A percentile compares a stretch with the other conserved stretches of the same genome.
Evolutionary conservation across 192 early-diverging fungal species (phyloP).

Genomic region (Haplosporangium gracile): DNA sequence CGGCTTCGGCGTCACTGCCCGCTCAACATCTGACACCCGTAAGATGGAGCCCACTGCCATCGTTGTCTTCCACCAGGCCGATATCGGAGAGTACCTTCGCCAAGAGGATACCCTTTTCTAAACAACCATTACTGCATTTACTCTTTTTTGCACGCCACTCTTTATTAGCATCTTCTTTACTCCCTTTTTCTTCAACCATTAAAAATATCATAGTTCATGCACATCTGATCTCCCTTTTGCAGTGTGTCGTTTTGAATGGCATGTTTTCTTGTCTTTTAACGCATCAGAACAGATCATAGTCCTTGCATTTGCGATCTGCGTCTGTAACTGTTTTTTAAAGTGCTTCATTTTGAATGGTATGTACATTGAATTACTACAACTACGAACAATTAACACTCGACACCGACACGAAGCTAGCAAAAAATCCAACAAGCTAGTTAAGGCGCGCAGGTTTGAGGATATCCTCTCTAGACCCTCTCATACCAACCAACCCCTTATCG

Average conservation of each 20-base stretch:
- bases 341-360: not conserved
- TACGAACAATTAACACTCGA: not conserved
- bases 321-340: no score
- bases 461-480: conserved; percentile 7
- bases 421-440: not conserved
- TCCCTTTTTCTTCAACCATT: not conserved
- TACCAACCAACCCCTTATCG: not conserved
- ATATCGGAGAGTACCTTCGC: conserved; percentile 97
- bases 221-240: not conserved
- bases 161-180: not conserved
- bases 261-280: not conserved
- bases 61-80: conserved; percentile 96
- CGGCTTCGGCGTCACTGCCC: conserved; percentile 97
- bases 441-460: conserved; percentile 24
- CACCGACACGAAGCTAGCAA: not conserved
- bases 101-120: conserved; percentile 83
- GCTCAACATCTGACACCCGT: conserved; percentile 91
- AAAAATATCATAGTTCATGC: conserved; percentile 22
- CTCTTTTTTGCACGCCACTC: not conserved
- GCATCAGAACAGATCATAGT: not conserved
- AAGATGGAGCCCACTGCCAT: conserved; percentile 96
- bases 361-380: not conserved
- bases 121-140: not conserved
- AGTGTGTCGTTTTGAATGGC: not conserved
- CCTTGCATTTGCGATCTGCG: no score